Evolutionary conservation across 352 stramenopile genomes (phyloP), one percentile per base, ranked within the genome.

Genomic region (Pythium phragmitis): DNA sequence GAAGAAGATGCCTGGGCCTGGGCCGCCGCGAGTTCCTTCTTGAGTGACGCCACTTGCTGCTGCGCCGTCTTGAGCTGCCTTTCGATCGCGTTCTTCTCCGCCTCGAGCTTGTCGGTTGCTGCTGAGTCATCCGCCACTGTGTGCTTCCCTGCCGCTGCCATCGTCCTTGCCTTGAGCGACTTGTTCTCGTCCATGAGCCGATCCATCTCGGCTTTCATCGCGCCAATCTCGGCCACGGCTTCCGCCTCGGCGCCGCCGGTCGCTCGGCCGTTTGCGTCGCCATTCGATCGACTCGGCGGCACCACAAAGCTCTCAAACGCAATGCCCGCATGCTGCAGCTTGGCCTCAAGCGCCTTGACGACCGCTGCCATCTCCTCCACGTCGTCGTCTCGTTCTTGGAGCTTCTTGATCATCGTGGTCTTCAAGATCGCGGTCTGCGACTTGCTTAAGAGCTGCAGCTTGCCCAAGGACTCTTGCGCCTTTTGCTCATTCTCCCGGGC

Each of bases 381-480:
- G 13, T 87, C 53, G 16, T 65, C 56, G 17, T 91, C 73, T 36
- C 90, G 89, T 46, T 83, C 80, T 43, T 92, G 73, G 16, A 95
- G 63, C 46, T 90, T 89, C 66, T 91, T 92, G 51, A 80, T 83
- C 79, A 90, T 91, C 0, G 80, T 92, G 5, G 82, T 86, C 67
- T 95, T 95, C 23, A 93, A 65, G 14, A 95, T 93, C 17, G 81
- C 83, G 30, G 82, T 92, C 62, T 93, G 84, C 23, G 82, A 92
- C 54, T 92, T 93, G 71, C 85, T 95, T 17, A 95, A 50, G 21
- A 95, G 73, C 59, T 93, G 82, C 26, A 95, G 63, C 33, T 95
- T 95, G 45, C 67, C 82, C 13, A 95, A 72, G 17, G 86, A 95
- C 34, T 92, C 86, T 45, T 93, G 84, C 6, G 76, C 80, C 39